phyloP scores from a whole-genome alignment of 31 red algal species.

The Endocladia muricata region DNA sequence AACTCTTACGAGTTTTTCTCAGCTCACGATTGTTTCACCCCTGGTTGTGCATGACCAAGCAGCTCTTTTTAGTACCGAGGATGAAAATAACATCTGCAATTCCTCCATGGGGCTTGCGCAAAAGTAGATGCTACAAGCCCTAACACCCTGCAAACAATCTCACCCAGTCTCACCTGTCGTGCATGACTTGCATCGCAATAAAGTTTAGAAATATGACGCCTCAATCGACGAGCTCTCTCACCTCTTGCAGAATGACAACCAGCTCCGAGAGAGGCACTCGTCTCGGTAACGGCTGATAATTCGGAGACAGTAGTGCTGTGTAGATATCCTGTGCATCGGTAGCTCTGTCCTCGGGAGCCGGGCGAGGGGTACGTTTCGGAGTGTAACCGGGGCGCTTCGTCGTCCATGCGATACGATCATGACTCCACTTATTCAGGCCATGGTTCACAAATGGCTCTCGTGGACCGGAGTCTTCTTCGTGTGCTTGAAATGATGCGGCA shows the following conservation, averaged over 20 bases:
- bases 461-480: neutral
- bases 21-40: no score
- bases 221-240: neutral
- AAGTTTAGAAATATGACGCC: no score
- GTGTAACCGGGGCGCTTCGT: neutral
- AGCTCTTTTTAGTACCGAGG: no score
- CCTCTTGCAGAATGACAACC: conserved; percentile 7
- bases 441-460: conserved; percentile 22
- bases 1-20: no score
- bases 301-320: neutral
- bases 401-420: conserved; percentile 9
- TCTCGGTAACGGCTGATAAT: conserved; percentile 20
- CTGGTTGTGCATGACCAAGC: no score
- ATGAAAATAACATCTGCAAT: no score
- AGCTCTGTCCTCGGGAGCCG: neutral
- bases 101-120: no score
- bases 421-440: conserved; percentile 22
- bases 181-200: no score
- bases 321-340: conserved; percentile 8
- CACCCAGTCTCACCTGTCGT: no score
- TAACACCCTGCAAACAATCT: neutral
- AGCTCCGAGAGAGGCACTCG: conserved; percentile 9
- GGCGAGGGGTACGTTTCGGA: neutral
- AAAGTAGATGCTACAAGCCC: no score
- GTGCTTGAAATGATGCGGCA: neutral